Base-by-base conservation (phyloP, 148 eudicot genomes). In the Fagopyrum homotropicum region DNA sequence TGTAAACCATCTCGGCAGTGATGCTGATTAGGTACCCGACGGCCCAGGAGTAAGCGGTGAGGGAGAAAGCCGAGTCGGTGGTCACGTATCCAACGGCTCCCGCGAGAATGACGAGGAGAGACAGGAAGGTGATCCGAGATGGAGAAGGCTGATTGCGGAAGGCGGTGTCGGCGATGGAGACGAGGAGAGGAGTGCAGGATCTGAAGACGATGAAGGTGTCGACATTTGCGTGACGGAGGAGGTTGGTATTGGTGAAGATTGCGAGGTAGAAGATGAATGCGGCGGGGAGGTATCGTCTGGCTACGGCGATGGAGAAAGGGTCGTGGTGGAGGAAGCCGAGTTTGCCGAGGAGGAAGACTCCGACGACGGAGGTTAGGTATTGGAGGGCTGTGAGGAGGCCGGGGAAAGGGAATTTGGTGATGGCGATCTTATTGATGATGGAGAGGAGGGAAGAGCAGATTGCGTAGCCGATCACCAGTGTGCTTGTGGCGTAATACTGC, bases 11-110 rank as follows among this genome's bases (percentile, higher is more conserved):
- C 81, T 95, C 97, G 49, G 93, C 89, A 6, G 96, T 92, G 7
- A 95, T 92, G 1, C 92, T 94, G 57, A 92, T 83, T 80, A 90
- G 82, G 84, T 94, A 94, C 4, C 92, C 97, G 74, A 92, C 82
- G 0, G 98, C 97, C 97, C 97, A 92, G 3, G 96, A 89, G 77
- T 95, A 95, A 0, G 97, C 98, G 7, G 97, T 95, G 77, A 95
- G 77, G 0, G 89, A 85, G 81, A 95, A 95, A 1, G 87, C 97
- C 19, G 89, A 83, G 85, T 95, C 98, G 1, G 96, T 95, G 15
- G 93, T 93, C 19, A 95, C 98, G 83, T 90, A 95, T 55, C 98
- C 98, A 47, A 89, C 80, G 46, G 98, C 93, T 57, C 98, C 98
- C n/a, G 85, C 93, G 84, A 95, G 84, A 61, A 95, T 92, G 55